phyloP scores from a whole-genome alignment of 768 basidiomycete genomes.

The Russula olivacea region DNA sequence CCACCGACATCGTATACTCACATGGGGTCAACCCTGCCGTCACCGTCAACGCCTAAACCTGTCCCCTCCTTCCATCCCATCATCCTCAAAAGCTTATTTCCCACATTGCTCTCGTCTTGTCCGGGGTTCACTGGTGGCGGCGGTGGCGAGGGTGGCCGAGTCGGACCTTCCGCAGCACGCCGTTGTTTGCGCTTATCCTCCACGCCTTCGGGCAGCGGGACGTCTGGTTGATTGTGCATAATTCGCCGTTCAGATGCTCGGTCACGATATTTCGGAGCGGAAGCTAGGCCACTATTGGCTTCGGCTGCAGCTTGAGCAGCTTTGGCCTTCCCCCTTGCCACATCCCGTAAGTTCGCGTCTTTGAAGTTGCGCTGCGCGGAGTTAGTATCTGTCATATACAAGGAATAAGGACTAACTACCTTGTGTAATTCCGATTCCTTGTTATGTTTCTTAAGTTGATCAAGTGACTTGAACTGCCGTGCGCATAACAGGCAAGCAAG shows the following conservation, averaged over 20 bases:
- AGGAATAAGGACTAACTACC: constrained; percentile 39
- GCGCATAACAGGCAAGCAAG: constrained; percentile 88
- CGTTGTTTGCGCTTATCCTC: constrained; percentile 41
- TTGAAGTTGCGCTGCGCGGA: constrained; percentile 73
- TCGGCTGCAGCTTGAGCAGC: constrained; percentile 29
- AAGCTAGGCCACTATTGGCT: constrained; percentile 28
- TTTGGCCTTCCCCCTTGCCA: constrained; percentile 61
- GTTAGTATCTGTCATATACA: not conserved
- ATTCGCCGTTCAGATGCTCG: constrained; percentile 87
- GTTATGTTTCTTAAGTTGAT: constrained; percentile 84
- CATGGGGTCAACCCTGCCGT: constrained; percentile 87
- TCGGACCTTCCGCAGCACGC: constrained; percentile 53
- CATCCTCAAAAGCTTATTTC: constrained; percentile 90
- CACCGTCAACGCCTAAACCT: constrained; percentile 76
- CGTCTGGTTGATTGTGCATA: constrained; percentile 88
- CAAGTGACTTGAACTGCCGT: constrained; percentile 84
- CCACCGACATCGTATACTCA: constrained; percentile 34
- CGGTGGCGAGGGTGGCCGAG: constrained; percentile 54
- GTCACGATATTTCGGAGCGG: constrained; percentile 84
- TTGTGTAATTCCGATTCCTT: constrained; percentile 95
- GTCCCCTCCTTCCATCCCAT: constrained; percentile 97
- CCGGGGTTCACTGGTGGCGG: constrained; percentile 63
- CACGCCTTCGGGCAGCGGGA: constrained; percentile 55
- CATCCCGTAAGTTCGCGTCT: constrained; percentile 63
- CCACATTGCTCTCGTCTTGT: constrained; percentile 79